Base-by-base conservation (phyloP, 257 asterid genomes). In the Haberlea rhodopensis region DNA sequence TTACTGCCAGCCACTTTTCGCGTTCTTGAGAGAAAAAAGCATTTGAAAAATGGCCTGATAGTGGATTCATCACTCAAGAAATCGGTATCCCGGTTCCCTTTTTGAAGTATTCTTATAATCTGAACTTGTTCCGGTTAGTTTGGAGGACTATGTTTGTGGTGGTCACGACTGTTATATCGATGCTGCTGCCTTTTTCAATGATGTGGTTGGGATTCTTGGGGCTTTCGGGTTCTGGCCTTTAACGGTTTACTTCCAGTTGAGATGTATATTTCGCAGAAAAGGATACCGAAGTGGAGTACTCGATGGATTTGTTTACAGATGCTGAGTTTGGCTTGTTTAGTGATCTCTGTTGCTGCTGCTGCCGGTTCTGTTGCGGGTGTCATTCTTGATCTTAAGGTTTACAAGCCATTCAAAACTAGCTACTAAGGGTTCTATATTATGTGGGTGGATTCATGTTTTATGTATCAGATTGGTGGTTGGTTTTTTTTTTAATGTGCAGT, bases 221-320 rank as follows among this genome's bases (percentile, higher is more conserved):
- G 87, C 85, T 0, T 62, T 82, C 43, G 87, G 87, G 76, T 82
- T 82, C 22, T 82, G 85, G 87, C 85, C 83, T 3, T 43, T 82
- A 55, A 82, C 87, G 6, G 87, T 78, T 2, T 81, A 81, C 3
- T 81, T 78, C 66, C 87, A 3, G 84, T 78, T 19, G 87, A 79
- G 81, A 82, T 79, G 87, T 82, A 82, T 28, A 79, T 82, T 0
- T 81, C 76, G 52, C 81, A 75, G 71, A 82, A 82, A 79, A 77
- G 26, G 85, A 73, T 82, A 19, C 53, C 20, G 7, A 70, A 22
- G 68, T 82, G 87, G 87, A 82, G 83, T 52, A 72, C 59, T 3
- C 57, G 75, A 15, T 79, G 87, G 87, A 57, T 75, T 5, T 71
- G 87, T 18, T 53, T 82, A 13, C 76, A 82, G 43, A 74, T 72